Base-by-base conservation (phyloP, 2,329 filamentous ascomycete species). In the Ophiostoma triangulosporum region DNA sequence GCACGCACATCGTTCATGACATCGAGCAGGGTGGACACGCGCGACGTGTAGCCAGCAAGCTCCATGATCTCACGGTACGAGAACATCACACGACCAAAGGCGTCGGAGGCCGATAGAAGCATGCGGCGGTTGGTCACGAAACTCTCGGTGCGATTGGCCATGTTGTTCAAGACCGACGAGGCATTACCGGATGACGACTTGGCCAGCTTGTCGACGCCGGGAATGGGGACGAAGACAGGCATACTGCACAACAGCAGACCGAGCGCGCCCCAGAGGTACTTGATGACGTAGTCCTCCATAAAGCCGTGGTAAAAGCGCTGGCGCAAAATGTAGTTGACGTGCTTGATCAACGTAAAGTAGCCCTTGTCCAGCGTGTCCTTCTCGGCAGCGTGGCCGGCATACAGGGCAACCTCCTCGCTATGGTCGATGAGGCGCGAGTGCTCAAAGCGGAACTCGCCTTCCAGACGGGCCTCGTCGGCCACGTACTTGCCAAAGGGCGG, bases 281-380 rank as follows among this genome's bases (percentile, higher is more conserved):
- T 98, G 69, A 98, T 95, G 55, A 97, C 88, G 68, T 96, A 98
- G 67, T 98, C 93, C 66, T 98, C 93, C 91, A 97, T 96, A 63
- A 98, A 84, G n/a, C 90, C 91, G 66, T 98, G 91, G 67, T 97
- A 97, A 66, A 98, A 86, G 49, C 93, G 81, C 57, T 88, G 77
- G 36, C 90, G 79, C 57, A 98, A 71, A 59, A 97, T 96, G 64
- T 95, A 84, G 68, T 98, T 98, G 65, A 98, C 91, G 69, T 98
- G 93, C 70, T 96, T 97, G 72, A 98, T 98, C 35, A 98, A 76
- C 2, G 93, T 98, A 65, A 98, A 98, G 69, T 98, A 98, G 15
- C 93, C 91, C 71, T 97, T 97, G 69, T 98, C 93, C 52, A 98
- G 74, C 0, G 86, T 94, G 65, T 97, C 88, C 67, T 97, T 97